Evolutionary conservation across 208 protist genomes (phyloP).

Genomic region (Endotrypanum monterogeii): DNA sequence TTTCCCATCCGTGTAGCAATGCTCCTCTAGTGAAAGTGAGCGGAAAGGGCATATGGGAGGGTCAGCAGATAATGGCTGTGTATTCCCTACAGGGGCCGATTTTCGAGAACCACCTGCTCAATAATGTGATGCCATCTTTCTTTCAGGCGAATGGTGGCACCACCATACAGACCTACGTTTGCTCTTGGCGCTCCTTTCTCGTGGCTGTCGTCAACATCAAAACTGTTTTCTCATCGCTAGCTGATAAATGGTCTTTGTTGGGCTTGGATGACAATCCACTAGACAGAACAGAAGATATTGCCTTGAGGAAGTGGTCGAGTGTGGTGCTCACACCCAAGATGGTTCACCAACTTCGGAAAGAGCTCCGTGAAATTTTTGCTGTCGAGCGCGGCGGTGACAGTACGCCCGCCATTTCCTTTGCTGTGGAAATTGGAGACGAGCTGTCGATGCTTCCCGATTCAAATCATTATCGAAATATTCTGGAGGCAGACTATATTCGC

Average conservation of each 20-base stretch:
- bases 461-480: slow-evolving; percentile 36
- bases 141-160: not conserved
- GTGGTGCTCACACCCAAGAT: slow-evolving; percentile 26
- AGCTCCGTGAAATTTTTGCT: slow-evolving; percentile 27
- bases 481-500: slow-evolving; percentile 38
- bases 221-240: slow-evolving; percentile 46
- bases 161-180: slow-evolving; percentile 35
- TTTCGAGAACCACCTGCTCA: slow-evolving; percentile 32
- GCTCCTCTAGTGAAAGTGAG: slow-evolving; percentile 29
- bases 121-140: slow-evolving; percentile 28
- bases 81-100: slow-evolving; percentile 30
- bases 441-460: slow-evolving; percentile 44
- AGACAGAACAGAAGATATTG: slow-evolving; percentile 42
- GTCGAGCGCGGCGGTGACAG: slow-evolving; percentile 19
- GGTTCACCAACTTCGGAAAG: slow-evolving; percentile 16
- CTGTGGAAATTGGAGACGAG: slow-evolving; percentile 41
- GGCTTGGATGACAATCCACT: slow-evolving; percentile 37
- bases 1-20: slow-evolving; percentile 48
- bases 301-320: slow-evolving; percentile 38
- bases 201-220: slow-evolving; percentile 45
- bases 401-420: slow-evolving; percentile 14
- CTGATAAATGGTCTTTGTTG: slow-evolving; percentile 30
- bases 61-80: slow-evolving; percentile 41
- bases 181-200: slow-evolving; percentile 41
- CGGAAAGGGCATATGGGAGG: slow-evolving; percentile 28